Conservation (phyloP, 495 filamentous ascomycete species). For the Penicillium salamii region DNA sequence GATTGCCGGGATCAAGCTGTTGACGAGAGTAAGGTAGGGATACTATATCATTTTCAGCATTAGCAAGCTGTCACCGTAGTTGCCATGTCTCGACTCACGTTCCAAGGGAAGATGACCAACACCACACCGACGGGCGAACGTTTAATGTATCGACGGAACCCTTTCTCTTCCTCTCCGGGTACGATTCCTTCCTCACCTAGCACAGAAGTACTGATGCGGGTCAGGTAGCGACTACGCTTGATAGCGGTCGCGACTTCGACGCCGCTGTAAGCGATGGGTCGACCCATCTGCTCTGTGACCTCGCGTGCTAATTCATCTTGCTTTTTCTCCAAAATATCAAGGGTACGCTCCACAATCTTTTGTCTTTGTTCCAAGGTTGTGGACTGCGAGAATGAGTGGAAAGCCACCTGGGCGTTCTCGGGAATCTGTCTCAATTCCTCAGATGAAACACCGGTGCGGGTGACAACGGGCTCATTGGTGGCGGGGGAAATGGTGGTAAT, state of each 20-base stretch:
- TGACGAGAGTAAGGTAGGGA: conserved; percentile 87
- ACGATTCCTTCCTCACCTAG: conserved; percentile 52
- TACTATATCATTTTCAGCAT: conserved; percentile 53
- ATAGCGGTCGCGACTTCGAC: conserved; percentile 81
- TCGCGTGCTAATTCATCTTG: conserved; percentile 80
- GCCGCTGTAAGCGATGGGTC: conserved; percentile 79
- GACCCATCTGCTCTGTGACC: conserved; percentile 90
- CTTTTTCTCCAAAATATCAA: conserved; percentile 62
- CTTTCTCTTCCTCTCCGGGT: conserved; percentile 73
- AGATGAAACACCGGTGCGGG: conserved; percentile 65
- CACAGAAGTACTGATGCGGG: conserved; percentile 72
- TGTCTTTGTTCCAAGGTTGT: conserved; percentile 64
- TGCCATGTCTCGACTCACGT: conserved; percentile 54
- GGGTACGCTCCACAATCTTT: conserved; percentile 70
- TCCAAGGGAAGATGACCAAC: conserved; percentile 91
- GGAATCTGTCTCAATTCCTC: conserved; percentile 66
- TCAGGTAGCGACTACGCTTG: conserved; percentile 73
- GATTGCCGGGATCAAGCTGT: conserved; percentile 83
- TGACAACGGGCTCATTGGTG: conserved; percentile 74
- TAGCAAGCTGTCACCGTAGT: conserved; percentile 2
- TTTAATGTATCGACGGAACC: conserved; percentile 84
- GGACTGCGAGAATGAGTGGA: conserved; percentile 64
- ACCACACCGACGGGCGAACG: conserved; percentile 83
- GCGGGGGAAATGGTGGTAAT: conserved; percentile 88
- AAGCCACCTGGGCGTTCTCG: conserved; percentile 64